Evolutionary conservation across 345 rosid species (phyloP), one percentile per base, ranked within the genome.

Genomic region (Aquilaria yunnanensis): DNA sequence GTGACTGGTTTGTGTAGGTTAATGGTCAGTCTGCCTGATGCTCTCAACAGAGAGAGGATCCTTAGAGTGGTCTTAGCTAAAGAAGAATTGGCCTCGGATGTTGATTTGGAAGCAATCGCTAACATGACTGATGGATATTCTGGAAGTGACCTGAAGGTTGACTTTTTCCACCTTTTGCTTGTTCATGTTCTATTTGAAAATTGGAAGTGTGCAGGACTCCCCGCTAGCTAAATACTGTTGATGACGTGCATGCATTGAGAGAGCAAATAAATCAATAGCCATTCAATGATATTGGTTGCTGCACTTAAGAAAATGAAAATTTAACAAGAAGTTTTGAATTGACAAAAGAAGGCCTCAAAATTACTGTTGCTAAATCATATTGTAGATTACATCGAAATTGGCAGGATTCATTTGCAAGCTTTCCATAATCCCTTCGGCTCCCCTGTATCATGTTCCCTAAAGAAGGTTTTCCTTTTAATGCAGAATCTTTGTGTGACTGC

Each of bases 401-500:
- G 43, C 9, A 4, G 23, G 63, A 47, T 29, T 1, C 54, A 14
- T 47, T 60, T 47, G 47, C 33, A 14, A 0, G 23, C 49, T 32
- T 60, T 34, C 10, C 12, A 10, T 51, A 7, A 23, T 23, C 9
- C 14, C 45, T 51, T 9, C 8, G 33, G 41, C 43, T 37, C 50
- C n/a, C 6, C 23, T 12, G 29, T 3, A 12, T 16, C 43, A 51
- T 11, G 49, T 61, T 51, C 31, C 51, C 32, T 23, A 16, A 57
- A 34, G 29, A 61, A 55, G 13, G 33, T 63, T 13, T 10, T 29
- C 14, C 23, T 67, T 72, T 65, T 54, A 61, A 58, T 75, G 75
- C 90, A 94, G 97, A 94, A 94, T 73, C 91, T 94, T 0, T 87
- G 96, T 48, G 89, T 90, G 49, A 94, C 93, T 14, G 97, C 99